Percentiles rank a stretch among this genome's conserved stretches.
Conservation (phyloP, 2,329 filamentous ascomycete species). For the Fusarium sp. region DNA sequence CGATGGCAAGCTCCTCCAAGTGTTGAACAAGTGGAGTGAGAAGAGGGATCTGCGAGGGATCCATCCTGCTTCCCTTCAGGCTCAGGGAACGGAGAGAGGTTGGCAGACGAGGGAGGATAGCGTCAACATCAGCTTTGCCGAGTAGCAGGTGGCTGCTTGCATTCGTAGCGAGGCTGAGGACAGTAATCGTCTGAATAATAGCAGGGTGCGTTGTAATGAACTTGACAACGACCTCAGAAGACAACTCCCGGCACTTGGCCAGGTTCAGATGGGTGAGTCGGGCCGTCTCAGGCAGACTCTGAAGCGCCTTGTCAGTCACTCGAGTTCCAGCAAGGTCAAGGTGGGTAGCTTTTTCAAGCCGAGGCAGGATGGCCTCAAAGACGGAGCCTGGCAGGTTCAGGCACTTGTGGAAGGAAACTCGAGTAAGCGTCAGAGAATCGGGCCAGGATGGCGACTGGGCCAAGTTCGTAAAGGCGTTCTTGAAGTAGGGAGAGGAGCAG, state of each 20-base stretch:
- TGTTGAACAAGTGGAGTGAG: constrained; percentile 73
- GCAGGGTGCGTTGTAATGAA: constrained; percentile 80
- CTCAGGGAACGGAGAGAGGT: constrained; percentile 78
- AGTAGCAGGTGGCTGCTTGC: constrained; percentile 79
- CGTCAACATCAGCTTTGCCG: constrained; percentile 72
- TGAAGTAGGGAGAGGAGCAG: constrained; percentile 77
- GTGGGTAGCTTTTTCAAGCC: constrained; percentile 77
- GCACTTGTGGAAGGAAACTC: constrained; percentile 83
- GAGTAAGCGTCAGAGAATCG: constrained; percentile 68
- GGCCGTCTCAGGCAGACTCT: constrained; percentile 77
- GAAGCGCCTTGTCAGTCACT: constrained; percentile 77
- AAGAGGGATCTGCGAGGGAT: constrained; percentile 70
- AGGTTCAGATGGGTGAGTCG: constrained; percentile 82
- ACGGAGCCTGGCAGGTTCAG: constrained; percentile 74
- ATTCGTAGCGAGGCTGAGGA: constrained; percentile 80
- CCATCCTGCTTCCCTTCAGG: constrained; percentile 80
- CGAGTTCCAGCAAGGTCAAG: constrained; percentile 84
- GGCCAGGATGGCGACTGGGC: constrained; percentile 64
- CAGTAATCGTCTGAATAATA: constrained; percentile 72
- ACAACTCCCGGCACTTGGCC: constrained; percentile 78
- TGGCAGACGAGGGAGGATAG: constrained; percentile 75
- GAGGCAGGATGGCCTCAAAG: constrained; percentile 78
- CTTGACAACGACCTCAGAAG: constrained; percentile 73
- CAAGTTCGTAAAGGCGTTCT: constrained; percentile 71
- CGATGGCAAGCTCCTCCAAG: constrained; percentile 82